Conservation (phyloP, 169 alveolate genomes). For the Babesia bovis region DNA sequence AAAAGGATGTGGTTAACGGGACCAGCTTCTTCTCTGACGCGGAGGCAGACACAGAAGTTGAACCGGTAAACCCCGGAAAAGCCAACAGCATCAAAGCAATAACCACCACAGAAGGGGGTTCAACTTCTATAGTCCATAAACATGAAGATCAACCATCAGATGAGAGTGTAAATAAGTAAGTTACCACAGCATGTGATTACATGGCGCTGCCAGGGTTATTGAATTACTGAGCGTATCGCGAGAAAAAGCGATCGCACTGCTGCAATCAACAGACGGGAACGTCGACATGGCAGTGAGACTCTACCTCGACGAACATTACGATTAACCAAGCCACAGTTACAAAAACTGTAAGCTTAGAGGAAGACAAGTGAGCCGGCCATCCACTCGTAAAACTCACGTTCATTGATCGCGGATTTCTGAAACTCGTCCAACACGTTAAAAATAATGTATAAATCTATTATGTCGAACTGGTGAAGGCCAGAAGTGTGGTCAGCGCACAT, state of each 20-base stretch:
- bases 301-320: constrained; percentile 15
- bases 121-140: neutral
- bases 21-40: neutral
- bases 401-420: constrained; percentile 88
- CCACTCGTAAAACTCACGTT: constrained; percentile 88
- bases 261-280: constrained; percentile 41
- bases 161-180: neutral
- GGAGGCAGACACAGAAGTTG: neutral
- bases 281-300: constrained; percentile 50
- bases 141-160: neutral
- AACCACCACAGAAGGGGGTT: neutral
- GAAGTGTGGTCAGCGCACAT: constrained; percentile 87
- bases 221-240: constrained; percentile 35
- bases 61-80: no score
- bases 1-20: constrained; percentile 3
- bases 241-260: constrained; percentile 45
- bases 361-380: constrained; percentile 77
- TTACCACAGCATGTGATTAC: neutral
- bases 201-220: constrained; percentile 19
- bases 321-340: constrained; percentile 11
- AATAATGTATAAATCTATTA: constrained; percentile 84
- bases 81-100: neutral
- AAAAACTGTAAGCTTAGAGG: constrained; percentile 5
- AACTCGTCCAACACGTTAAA: constrained; percentile 88
- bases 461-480: constrained; percentile 85